phyloP scores from a whole-genome alignment of 371 early-diverging fungal genomes.

The Lichtheimia corymbifera region DNA sequence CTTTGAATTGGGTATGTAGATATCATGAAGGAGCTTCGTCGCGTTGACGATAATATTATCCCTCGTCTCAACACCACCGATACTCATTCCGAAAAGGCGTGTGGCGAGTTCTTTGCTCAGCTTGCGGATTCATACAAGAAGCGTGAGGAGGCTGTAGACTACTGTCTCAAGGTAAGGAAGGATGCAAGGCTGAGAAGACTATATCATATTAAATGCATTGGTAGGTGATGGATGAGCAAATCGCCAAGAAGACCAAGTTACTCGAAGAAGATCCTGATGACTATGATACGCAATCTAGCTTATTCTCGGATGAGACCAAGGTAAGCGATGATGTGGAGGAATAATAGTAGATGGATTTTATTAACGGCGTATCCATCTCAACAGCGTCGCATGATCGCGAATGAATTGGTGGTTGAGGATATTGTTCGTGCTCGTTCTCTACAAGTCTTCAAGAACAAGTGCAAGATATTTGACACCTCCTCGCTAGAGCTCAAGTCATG shows the following conservation, averaged over 20 bases:
- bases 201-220: background rate
- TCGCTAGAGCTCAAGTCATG: slow-evolving; percentile 31
- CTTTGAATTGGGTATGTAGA: slow-evolving; percentile 32
- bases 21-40: slow-evolving; percentile 70
- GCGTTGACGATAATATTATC: slow-evolving; percentile 82
- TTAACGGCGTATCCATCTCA: background rate
- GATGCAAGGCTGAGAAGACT: background rate
- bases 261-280: slow-evolving; percentile 67
- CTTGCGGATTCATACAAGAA: slow-evolving; percentile 67
- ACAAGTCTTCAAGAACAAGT: slow-evolving; percentile 69
- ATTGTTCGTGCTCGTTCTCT: slow-evolving; percentile 72
- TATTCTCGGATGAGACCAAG: slow-evolving; percentile 64
- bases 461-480: slow-evolving; percentile 69
- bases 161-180: slow-evolving; percentile 63
- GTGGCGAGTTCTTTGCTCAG: slow-evolving; percentile 67
- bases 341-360: slow-evolving; percentile 1
- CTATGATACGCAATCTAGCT: slow-evolving; percentile 55
- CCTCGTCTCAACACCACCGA: slow-evolving; percentile 74
- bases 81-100: slow-evolving; percentile 65
- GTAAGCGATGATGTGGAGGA: slow-evolving; percentile 26
- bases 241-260: slow-evolving; percentile 54
- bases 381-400: slow-evolving; percentile 72
- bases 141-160: slow-evolving; percentile 70
- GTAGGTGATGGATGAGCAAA: slow-evolving; percentile 63
- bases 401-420: slow-evolving; percentile 71